phyloP scores from a whole-genome alignment of 345 rosid species.

The Rhodamnia rubescens region DNA sequence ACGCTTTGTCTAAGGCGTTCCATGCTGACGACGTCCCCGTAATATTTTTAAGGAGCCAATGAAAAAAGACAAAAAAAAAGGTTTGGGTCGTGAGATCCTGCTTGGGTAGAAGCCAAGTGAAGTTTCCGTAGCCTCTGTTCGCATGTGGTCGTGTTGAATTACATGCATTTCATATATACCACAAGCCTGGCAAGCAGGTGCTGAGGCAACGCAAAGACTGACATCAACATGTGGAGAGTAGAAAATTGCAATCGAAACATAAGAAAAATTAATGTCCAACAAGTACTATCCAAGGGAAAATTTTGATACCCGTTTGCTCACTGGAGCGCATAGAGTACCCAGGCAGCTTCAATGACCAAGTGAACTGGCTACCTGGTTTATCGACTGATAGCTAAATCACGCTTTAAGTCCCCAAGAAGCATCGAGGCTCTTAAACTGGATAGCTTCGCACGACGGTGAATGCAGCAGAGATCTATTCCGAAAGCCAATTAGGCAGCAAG shows the following conservation, averaged over 20 bases:
- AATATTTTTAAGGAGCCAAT: background rate
- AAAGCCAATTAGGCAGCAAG: background rate
- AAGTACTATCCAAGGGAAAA: background rate
- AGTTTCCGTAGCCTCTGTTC: background rate
- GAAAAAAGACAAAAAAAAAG: background rate
- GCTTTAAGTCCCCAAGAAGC: background rate
- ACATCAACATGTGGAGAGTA: background rate
- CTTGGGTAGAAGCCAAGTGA: background rate
- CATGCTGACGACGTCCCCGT: background rate
- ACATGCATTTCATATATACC: background rate
- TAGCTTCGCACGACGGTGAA: background rate
- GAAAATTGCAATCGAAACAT: background rate
- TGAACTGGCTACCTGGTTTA: background rate
- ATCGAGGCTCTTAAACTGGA: background rate
- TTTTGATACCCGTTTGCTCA: background rate
- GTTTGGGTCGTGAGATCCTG: background rate
- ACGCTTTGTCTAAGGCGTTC: background rate
- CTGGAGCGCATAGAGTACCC: background rate
- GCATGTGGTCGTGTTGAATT: background rate
- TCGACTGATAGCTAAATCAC: background rate
- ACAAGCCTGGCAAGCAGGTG: background rate
- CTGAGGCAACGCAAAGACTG: background rate
- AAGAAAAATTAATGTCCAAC: background rate
- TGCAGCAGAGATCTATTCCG: background rate
- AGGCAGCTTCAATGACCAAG: background rate